phyloP scores from a whole-genome alignment of 2,329 filamentous ascomycete genomes.

The Neonectria punicea region DNA sequence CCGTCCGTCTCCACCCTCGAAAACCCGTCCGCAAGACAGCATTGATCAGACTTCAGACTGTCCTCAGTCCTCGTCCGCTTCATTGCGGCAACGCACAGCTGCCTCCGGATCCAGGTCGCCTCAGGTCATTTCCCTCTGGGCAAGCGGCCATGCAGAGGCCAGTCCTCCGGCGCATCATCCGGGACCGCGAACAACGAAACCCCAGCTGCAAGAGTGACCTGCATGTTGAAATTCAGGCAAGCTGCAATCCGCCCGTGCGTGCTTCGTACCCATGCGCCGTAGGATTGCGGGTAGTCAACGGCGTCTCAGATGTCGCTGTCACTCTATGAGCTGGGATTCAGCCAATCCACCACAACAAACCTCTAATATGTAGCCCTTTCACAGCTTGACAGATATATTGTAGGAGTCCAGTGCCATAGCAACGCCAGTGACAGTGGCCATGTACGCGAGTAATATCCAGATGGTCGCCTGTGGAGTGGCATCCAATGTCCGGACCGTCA shows the following conservation, averaged over 20 bases:
- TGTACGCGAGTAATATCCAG: slow-evolving; percentile 80
- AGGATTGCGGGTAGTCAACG: slow-evolving; percentile 2
- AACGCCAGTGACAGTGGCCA: slow-evolving; percentile 70
- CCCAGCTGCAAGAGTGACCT: slow-evolving; percentile 11
- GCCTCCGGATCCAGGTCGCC: neutral
- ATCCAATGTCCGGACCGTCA: slow-evolving; percentile 85
- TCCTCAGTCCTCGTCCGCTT: neutral
- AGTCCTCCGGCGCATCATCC: neutral
- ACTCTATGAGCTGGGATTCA: neutral
- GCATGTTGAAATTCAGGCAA: slow-evolving; percentile 19
- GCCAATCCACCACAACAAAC: neutral
- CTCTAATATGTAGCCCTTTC: slow-evolving; percentile 6
- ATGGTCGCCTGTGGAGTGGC: slow-evolving; percentile 73
- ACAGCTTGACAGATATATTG: slow-evolving; percentile 78
- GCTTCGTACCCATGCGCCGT: slow-evolving; percentile 10
- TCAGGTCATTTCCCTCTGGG: neutral
- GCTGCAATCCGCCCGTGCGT: slow-evolving; percentile 4
- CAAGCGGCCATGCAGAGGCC: slow-evolving; percentile 8
- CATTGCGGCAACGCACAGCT: neutral
- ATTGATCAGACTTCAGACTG: slow-evolving; percentile 1
- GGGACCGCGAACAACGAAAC: slow-evolving; percentile 10
- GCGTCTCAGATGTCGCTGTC: neutral
- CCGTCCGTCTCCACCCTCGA: slow-evolving; percentile 14
- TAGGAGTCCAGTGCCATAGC: slow-evolving; percentile 74
- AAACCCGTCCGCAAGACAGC: neutral